phyloP scores from a whole-genome alignment of 2,329 filamentous ascomycete genomes.

The Colletotrichum trifolii region DNA sequence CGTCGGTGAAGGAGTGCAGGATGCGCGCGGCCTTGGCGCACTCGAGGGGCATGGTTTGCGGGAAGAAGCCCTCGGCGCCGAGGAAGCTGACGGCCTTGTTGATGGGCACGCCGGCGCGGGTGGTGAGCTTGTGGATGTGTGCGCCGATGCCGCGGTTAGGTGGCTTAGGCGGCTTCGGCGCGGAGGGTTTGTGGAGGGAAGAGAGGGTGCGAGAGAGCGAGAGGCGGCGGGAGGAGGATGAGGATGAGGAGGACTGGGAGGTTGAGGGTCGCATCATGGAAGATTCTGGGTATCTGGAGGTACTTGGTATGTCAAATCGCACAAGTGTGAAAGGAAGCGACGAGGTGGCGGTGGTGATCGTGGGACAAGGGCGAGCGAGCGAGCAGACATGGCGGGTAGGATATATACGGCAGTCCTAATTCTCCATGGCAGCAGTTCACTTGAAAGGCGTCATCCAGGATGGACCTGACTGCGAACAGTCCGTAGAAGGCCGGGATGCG shows the following conservation, averaged over 20 bases:
- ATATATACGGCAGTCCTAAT: constrained; percentile 3
- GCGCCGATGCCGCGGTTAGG: constrained; percentile 52
- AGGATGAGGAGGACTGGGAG: constrained; percentile 3
- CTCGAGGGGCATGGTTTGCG: constrained; percentile 78
- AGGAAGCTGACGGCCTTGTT: constrained; percentile 76
- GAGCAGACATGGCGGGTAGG: not conserved
- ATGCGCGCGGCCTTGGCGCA: constrained; percentile 82
- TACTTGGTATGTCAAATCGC: not conserved
- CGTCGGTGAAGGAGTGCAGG: constrained; percentile 76
- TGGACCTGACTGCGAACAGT: not conserved
- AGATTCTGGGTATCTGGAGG: not conserved
- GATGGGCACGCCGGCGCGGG: constrained; percentile 74
- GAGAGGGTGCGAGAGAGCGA: constrained; percentile 19
- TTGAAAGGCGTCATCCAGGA: constrained; percentile 9
- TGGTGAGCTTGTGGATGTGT: constrained; percentile 73
- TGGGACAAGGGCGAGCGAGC: too few relatives aligned
- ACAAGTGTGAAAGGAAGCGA: too few relatives aligned
- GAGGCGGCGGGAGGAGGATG: constrained; percentile 22
- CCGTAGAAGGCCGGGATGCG: too few relatives aligned
- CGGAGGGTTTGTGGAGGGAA: constrained; percentile 15
- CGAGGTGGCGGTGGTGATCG: too few relatives aligned
- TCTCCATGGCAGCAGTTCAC: not conserved
- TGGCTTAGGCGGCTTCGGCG: too few relatives aligned
- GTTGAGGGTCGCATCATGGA: constrained; percentile 5
- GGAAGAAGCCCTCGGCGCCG: constrained; percentile 81